These are phyloP conservation scores for Rosa chinensis DNA, from an alignment of 306 rosid species.

Conservation along the genomic window DNA sequence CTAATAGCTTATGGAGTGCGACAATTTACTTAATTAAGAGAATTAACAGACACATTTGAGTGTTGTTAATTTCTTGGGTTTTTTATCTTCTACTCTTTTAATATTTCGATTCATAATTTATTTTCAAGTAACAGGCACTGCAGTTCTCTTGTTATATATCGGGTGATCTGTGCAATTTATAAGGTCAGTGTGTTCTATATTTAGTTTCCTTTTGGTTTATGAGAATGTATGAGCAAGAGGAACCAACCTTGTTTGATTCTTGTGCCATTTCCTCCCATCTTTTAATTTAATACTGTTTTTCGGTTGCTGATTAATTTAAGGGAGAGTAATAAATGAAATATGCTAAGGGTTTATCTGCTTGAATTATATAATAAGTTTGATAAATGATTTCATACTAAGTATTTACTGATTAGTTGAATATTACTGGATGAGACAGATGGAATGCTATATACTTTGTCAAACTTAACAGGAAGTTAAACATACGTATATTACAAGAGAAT, in stretches of 20 bases:
- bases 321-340: not conserved
- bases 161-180: not conserved
- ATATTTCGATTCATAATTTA: not conserved
- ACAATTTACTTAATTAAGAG: slow-evolving; percentile 5
- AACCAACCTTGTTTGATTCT: not conserved
- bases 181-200: not conserved
- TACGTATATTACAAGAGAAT: no score
- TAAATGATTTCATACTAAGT: not conserved
- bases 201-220: not conserved
- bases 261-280: not conserved
- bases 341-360: not conserved
- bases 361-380: not conserved
- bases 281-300: not conserved
- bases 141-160: not conserved
- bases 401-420: not conserved
- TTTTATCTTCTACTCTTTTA: not conserved
- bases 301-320: not conserved
- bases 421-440: not conserved
- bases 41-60: slow-evolving; percentile 1
- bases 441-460: not conserved
- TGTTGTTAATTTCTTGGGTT: not conserved
- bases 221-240: not conserved
- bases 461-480: not conserved
- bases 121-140: not conserved
- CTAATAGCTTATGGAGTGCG: slow-evolving; percentile 2